Evolutionary conservation across 768 basidiomycete genomes (phyloP).

Genomic region (Podaxis rugospora): DNA sequence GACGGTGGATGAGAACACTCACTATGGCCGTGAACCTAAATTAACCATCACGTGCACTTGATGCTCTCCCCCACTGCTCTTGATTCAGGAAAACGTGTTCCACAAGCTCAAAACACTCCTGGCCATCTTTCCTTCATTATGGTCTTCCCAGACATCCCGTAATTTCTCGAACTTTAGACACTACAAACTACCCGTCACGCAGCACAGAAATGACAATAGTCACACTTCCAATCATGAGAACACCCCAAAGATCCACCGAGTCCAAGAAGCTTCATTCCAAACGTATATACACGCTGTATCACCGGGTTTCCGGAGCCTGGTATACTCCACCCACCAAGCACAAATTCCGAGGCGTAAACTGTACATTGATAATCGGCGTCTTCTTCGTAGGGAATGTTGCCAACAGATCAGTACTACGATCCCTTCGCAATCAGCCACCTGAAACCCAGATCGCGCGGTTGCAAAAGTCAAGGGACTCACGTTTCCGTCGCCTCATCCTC

Average conservation of each 20-base stretch:
- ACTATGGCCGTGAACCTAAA: slow-evolving; percentile 9
- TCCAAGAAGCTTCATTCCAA: neutral
- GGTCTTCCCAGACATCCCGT: neutral
- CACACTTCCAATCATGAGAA: slow-evolving; percentile 1
- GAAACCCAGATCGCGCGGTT: neutral
- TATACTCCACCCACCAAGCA: slow-evolving; percentile 84
- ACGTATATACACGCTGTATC: neutral
- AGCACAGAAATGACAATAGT: neutral
- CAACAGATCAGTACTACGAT: slow-evolving; percentile 71
- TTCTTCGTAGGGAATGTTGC: slow-evolving; percentile 94
- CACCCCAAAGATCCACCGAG: neutral
- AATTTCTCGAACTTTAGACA: neutral
- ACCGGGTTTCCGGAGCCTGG: slow-evolving; percentile 49
- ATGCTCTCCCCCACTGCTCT: neutral
- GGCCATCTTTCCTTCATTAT: neutral
- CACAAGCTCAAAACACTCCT: neutral
- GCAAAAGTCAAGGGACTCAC: slow-evolving; percentile 39
- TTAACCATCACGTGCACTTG: slow-evolving; percentile 10
- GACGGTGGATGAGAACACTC: slow-evolving; percentile 6
- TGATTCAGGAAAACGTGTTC: neutral
- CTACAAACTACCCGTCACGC: neutral
- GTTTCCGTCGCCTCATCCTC: slow-evolving; percentile 67
- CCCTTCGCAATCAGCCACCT: slow-evolving; percentile 8
- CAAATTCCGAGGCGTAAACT: slow-evolving; percentile 93
- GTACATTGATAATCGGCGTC: slow-evolving; percentile 87